phyloP scores from a whole-genome alignment of 2,329 filamentous ascomycete species.

The Monosporascus ibericus region DNA sequence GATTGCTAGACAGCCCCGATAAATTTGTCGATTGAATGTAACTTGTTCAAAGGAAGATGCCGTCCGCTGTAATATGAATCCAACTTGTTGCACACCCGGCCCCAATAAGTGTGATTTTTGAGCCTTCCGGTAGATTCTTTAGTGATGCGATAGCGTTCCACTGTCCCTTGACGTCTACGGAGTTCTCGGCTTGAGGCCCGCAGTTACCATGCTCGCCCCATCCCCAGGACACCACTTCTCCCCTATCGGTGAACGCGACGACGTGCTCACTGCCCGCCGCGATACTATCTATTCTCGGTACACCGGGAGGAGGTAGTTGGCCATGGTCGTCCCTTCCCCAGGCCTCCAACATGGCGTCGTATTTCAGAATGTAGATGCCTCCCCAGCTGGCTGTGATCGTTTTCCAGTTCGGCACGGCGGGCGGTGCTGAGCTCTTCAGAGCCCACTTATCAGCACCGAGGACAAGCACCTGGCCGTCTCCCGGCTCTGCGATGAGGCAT shows the following conservation, averaged over 20 bases:
- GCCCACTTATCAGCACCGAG: conserved; percentile 73
- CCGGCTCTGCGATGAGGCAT: conserved; percentile 54
- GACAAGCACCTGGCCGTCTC: conserved; percentile 55
- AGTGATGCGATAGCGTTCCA: conserved; percentile 62
- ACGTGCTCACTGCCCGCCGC: conserved; percentile 86
- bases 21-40: not conserved
- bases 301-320: conserved; percentile 60
- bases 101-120: conserved; percentile 55
- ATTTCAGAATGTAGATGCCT: conserved; percentile 63
- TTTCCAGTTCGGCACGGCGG: conserved; percentile 50
- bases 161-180: conserved; percentile 56
- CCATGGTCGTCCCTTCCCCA: conserved; percentile 88
- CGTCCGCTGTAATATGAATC: conserved; percentile 45
- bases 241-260: conserved; percentile 60
- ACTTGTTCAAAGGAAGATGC: conserved; percentile 23
- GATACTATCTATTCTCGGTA: conserved; percentile 57
- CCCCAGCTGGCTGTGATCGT: conserved; percentile 78
- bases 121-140: conserved; percentile 44
- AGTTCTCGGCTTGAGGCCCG: conserved; percentile 58
- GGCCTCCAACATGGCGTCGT: conserved; percentile 54
- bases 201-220: conserved; percentile 99
- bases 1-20: not conserved
- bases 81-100: conserved; percentile 92
- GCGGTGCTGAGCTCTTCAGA: conserved; percentile 52
- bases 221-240: conserved; percentile 77